Percentiles rank a stretch among this genome's conserved stretches.
Conservation (phyloP, 2,329 filamentous ascomycete genomes). For the Fusarium sp. region DNA sequence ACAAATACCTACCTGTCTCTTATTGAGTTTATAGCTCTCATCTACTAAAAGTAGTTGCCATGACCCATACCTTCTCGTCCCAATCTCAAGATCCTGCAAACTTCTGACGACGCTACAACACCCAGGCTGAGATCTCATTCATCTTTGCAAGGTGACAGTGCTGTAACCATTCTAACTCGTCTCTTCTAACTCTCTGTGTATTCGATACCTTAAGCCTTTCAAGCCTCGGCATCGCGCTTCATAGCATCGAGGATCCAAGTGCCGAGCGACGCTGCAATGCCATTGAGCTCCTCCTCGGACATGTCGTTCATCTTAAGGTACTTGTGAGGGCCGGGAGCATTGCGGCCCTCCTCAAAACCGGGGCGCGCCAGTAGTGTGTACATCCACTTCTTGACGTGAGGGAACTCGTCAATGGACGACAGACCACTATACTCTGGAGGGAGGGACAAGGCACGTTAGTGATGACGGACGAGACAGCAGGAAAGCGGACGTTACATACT, state of each 20-base stretch:
- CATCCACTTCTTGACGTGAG: constrained; percentile 82
- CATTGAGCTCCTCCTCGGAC: constrained; percentile 69
- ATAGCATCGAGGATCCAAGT: constrained; percentile 79
- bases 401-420: constrained; percentile 79
- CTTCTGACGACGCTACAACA: no score
- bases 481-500: constrained; percentile 53
- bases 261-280: constrained; percentile 65
- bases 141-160: no score
- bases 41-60: no score
- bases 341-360: constrained; percentile 81
- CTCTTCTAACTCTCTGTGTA: no score
- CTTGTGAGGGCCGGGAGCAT: constrained; percentile 78
- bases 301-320: constrained; percentile 65
- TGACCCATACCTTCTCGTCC: no score
- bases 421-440: constrained; percentile 51
- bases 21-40: no score
- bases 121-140: no score
- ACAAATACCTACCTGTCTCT: no score
- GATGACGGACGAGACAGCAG: no score
- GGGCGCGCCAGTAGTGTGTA: constrained; percentile 77
- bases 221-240: constrained; percentile 70
- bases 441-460: not conserved
- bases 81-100: no score
- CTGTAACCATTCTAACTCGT: no score
- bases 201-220: not conserved